Conservation (phyloP, 1,139 yeast genomes). For the Groenewaldozyma auringiensis region DNA sequence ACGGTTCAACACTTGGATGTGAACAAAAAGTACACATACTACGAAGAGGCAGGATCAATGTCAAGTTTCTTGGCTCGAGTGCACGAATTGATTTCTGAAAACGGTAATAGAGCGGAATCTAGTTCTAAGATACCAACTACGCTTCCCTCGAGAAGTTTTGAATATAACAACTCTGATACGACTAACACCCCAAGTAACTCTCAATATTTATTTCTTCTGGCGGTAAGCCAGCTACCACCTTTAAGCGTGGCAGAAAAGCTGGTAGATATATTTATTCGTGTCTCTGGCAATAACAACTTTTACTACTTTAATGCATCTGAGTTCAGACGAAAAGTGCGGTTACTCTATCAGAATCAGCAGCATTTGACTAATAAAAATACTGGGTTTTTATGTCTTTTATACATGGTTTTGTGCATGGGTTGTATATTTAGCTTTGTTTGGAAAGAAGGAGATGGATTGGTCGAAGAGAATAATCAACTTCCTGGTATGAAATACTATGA, state of each 20-base stretch:
- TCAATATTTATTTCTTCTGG: conserved; percentile 1
- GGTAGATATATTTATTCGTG: conserved; percentile 4
- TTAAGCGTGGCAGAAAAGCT: conserved; percentile 1
- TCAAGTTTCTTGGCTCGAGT: conserved; percentile 7
- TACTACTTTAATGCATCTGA: conserved; percentile 3
- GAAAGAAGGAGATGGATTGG: not conserved
- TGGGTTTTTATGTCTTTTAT: conserved; percentile 4
- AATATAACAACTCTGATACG: not conserved
- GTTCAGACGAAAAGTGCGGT: not conserved
- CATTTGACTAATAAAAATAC: conserved; percentile 3
- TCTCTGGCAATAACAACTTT: conserved; percentile 8
- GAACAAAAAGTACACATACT: not conserved
- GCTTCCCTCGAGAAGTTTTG: not conserved
- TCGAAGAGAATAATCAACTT: not conserved
- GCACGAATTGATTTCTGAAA: conserved; percentile 4
- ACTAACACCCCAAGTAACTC: not conserved
- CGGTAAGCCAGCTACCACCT: conserved; percentile 6
- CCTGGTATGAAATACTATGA: conserved; percentile 6
- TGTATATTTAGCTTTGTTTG: conserved; percentile 4
- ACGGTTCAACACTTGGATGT: not conserved
- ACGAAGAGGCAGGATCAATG: conserved; percentile 2
- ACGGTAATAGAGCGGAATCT: not conserved
- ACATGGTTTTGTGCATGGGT: conserved; percentile 6
- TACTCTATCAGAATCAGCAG: conserved; percentile 2
- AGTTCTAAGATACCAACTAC: not conserved